Evolutionary conservation across 2,329 filamentous ascomycete species (phyloP).

Genomic region (Bipolaris zeicola): DNA sequence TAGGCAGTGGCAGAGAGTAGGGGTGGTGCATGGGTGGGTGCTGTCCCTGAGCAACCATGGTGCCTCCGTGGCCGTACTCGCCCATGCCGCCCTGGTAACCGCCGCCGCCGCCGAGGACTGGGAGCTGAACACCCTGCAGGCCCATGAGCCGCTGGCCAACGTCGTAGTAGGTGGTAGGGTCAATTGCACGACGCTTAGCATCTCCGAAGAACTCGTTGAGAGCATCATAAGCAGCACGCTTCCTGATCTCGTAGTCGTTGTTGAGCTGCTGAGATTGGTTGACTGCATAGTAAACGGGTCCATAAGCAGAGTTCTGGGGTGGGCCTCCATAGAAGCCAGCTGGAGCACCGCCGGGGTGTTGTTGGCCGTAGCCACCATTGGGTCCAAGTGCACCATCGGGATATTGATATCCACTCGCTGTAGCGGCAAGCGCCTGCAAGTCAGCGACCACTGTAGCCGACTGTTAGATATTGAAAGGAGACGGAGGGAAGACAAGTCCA

Average conservation of each 20-base stretch:
- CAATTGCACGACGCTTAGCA: conserved; percentile 88
- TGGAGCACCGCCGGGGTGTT: conserved; percentile 57
- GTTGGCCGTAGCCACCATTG: conserved; percentile 51
- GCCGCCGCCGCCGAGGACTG: conserved; percentile 35
- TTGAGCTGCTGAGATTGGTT: conserved; percentile 69
- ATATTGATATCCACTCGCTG: conserved; percentile 56
- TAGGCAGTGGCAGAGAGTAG: conserved; percentile 88
- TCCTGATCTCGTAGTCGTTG: conserved; percentile 74
- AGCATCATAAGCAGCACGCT: conserved; percentile 80
- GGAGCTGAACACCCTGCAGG: conserved; percentile 70
- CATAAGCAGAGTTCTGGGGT: conserved; percentile 62
- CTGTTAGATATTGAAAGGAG: conserved; percentile 43
- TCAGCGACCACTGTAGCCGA: conserved; percentile 51
- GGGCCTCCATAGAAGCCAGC: conserved; percentile 60
- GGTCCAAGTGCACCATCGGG: conserved; percentile 48
- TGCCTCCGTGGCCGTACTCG: conserved; percentile 61
- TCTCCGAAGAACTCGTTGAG: conserved; percentile 94
- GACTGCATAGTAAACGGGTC: conserved; percentile 78
- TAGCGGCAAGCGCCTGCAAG: conserved; percentile 56
- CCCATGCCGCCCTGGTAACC: conserved; percentile 50
- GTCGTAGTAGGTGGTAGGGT: conserved; percentile 86
- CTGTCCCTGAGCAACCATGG: conserved; percentile 58
- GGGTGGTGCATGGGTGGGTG: conserved; percentile 74
- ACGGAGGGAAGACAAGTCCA: conserved; percentile 7
- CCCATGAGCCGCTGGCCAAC: conserved; percentile 88